Base-by-base conservation (phyloP, 1,284 basidiomycete genomes). In the Apiotrichum mycotoxinovorans region DNA sequence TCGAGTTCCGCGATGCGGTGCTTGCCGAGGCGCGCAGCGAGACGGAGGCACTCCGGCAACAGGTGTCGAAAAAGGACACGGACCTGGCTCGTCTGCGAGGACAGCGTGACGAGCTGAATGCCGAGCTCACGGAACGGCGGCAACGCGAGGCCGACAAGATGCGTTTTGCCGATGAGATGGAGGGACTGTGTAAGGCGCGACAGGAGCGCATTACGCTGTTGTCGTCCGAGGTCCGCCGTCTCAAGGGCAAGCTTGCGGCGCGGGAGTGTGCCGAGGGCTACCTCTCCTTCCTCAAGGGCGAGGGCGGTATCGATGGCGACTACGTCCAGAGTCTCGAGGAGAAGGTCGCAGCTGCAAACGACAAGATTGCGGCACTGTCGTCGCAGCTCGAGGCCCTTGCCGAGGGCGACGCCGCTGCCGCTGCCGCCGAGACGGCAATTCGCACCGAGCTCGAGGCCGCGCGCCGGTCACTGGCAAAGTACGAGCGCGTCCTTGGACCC, bases 41-140 rank as follows among this genome's bases (percentile, higher is more conserved):
- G 48, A 60, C 65, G 8, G 75, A 78, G 12, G 51, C 64, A 2
- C 56, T 76, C 11, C 64, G 74, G 8, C 59, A 61, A 37, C 71
- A 73, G 45, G 62, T 71, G 7, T 48, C 47, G 15, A 87, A 86
- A 69, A 84, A 87, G 51, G 89, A 94, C 66, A 75, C 79, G 1
- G 91, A 96, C 63, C 82, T 86, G 57, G 79, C 82, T 18, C 84
- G 93, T 45, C 79, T 96, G 34, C 84, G 93, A 26, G 87, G 88
- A 48, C 83, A 87, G 63, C 84, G 92, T 38, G 91, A 96, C 68
- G 88, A 91, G 60, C 79, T 83, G 45, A 77, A 78, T 15, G 83
- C 86, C 2, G 90, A 95, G 66, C 68, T 92, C 37, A 77, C 81
- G 37, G 89, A 93, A 69, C 82, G 87, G 54, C 86, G 84, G 70